Percentiles rank a stretch among this genome's conserved stretches.
Conservation (phyloP, 2,329 filamentous ascomycete genomes). For the Arachnomyces sp. region DNA sequence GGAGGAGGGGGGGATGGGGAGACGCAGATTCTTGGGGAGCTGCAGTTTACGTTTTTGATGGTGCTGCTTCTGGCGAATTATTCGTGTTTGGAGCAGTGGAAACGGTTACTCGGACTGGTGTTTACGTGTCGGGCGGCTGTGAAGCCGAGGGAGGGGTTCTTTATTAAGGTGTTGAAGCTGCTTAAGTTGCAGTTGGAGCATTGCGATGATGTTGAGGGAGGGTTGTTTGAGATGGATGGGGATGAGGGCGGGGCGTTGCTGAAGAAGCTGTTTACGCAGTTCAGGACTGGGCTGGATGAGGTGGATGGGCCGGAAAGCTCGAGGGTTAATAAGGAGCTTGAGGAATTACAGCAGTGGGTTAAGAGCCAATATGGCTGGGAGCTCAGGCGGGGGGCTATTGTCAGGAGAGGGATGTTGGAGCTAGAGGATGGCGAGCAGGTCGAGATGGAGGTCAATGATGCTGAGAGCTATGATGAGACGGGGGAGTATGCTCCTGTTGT, state of each 20-base stretch:
- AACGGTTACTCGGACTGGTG: conserved; percentile 47
- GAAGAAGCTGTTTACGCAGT: conserved; percentile 43
- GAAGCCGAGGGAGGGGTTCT: conserved; percentile 40
- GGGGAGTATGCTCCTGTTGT: conserved; percentile 57
- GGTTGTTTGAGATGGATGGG: conserved; percentile 50
- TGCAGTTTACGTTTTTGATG: conserved; percentile 57
- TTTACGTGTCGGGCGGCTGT: conserved; percentile 50
- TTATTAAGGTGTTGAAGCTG: conserved; percentile 42
- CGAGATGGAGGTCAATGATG: conserved; percentile 47
- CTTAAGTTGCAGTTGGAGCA: conserved; percentile 47
- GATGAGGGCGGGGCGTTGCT: conserved; percentile 47
- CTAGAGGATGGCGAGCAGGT: conserved; percentile 57
- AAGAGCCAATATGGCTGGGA: conserved; percentile 51
- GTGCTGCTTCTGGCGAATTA: conserved; percentile 57
- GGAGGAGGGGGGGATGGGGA: conserved; percentile 20
- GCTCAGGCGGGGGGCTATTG: conserved; percentile 42
- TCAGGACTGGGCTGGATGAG: conserved; percentile 45
- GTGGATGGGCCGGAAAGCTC: conserved; percentile 28
- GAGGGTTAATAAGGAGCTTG: conserved; percentile 44
- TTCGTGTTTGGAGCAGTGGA: conserved; percentile 59
- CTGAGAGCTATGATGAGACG: conserved; percentile 54
- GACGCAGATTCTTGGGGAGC: conserved; percentile 44
- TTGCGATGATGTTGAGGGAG: conserved; percentile 51
- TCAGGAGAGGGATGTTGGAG: conserved; percentile 50
- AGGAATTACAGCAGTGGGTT: conserved; percentile 48